phyloP scores from a whole-genome alignment of 805 yeast genomes.

The Priceomyces fermenticarens region DNA sequence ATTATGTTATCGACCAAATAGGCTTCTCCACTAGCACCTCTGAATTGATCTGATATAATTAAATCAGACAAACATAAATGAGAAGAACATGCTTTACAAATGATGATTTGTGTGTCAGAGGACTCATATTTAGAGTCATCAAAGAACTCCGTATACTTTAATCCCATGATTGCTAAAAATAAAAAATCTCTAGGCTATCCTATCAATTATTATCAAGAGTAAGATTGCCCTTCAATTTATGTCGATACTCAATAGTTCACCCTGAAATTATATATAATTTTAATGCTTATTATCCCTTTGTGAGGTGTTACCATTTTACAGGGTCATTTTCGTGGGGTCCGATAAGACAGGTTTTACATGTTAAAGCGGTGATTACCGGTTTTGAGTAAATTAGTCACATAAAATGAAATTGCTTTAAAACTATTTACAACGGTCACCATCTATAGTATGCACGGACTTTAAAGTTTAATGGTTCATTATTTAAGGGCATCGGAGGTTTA shows the following conservation, averaged over 20 bases:
- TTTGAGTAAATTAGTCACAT: background rate
- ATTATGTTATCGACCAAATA: slow-evolving; percentile 38
- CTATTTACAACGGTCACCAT: slow-evolving; percentile 28
- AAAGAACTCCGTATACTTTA: slow-evolving; percentile 38
- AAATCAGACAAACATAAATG: slow-evolving; percentile 38
- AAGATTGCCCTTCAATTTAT: too few species aligned
- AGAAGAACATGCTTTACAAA: slow-evolving; percentile 38
- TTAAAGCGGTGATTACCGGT: background rate
- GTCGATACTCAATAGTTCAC: background rate
- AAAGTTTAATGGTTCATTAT: slow-evolving; percentile 43
- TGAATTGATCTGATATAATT: slow-evolving; percentile 36
- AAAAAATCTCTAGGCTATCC: background rate
- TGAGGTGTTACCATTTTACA: background rate
- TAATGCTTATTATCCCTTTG: slow-evolving; percentile 1
- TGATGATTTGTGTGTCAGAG: slow-evolving; percentile 35
- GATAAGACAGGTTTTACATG: slow-evolving; percentile 6
- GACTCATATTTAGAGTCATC: slow-evolving; percentile 34
- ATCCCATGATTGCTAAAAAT: slow-evolving; percentile 31
- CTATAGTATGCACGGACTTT: slow-evolving; percentile 38
- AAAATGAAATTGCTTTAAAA: background rate
- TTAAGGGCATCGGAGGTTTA: slow-evolving; percentile 53
- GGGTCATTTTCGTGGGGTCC: slow-evolving; percentile 4
- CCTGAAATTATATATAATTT: too few species aligned
- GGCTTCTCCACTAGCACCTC: slow-evolving; percentile 41
- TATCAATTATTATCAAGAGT: background rate